Percentiles rank a stretch among this genome's conserved stretches.
Conservation (phyloP, 495 filamentous ascomycete genomes). For the Penicillium goetzii region DNA sequence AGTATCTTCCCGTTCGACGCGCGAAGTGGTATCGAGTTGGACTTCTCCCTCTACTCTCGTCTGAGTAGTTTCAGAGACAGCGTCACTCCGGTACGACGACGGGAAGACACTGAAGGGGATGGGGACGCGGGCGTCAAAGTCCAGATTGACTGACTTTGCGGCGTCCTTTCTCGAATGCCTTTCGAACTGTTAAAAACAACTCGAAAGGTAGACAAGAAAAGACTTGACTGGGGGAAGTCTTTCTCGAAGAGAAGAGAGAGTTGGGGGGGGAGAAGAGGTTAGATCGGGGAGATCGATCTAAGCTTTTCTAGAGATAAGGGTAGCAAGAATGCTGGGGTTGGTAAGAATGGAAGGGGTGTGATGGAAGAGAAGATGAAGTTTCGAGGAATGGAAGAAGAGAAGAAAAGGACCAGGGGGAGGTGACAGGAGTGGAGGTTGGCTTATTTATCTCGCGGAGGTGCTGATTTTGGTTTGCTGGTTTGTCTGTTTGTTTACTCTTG, state of each 20-base stretch:
- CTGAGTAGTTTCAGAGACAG: constrained; percentile 77
- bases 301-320: constrained; percentile 24
- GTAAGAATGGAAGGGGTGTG: constrained; percentile 22
- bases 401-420: constrained; percentile 1
- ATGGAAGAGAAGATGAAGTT: constrained; percentile 11
- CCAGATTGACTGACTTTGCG: constrained; percentile 92
- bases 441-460: constrained; percentile 24
- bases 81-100: constrained; percentile 93
- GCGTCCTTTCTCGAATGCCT: constrained; percentile 92
- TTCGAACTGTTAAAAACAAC: constrained; percentile 75
- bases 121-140: constrained; percentile 99
- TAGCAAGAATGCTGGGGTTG: constrained; percentile 19
- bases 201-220: constrained; percentile 97
- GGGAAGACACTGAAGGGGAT: constrained; percentile 99
- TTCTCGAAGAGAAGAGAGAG: constrained; percentile 36
- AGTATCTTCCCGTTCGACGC: constrained; percentile 95
- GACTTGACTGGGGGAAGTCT: constrained; percentile 53
- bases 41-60: constrained; percentile 87
- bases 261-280: constrained; percentile 22
- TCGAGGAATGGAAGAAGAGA: constrained; percentile 13
- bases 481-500: constrained; percentile 29
- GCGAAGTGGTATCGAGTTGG: constrained; percentile 73
- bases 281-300: constrained; percentile 26
- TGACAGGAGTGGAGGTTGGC: constrained; percentile 5
- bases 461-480: not conserved